These are phyloP conservation scores for Fusarium dimerum DNA, from an alignment of 2,329 filamentous ascomycete genomes.

Conservation along the genomic window DNA sequence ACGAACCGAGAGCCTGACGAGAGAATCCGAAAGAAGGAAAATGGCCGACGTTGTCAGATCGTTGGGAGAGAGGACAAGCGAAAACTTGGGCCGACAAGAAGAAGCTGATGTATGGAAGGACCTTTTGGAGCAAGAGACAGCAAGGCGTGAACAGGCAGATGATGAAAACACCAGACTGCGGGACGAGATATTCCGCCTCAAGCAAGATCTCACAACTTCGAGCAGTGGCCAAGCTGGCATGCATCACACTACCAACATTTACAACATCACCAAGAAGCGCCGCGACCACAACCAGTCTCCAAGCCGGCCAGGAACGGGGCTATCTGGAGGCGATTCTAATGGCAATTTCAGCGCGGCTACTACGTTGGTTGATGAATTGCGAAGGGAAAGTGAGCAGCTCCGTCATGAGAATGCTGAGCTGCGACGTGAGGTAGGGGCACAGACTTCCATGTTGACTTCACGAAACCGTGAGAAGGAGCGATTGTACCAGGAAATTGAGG, in stretches of 20 bases:
- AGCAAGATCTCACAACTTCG: slow-evolving; percentile 54
- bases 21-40: slow-evolving; percentile 83
- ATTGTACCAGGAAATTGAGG: slow-evolving; percentile 95
- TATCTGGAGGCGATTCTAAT: slow-evolving; percentile 54
- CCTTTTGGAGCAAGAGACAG: slow-evolving; percentile 87
- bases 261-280: slow-evolving; percentile 62
- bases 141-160: slow-evolving; percentile 84
- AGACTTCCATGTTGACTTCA: slow-evolving; percentile 96
- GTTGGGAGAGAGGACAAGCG: slow-evolving; percentile 51
- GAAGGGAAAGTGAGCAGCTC: slow-evolving; percentile 70
- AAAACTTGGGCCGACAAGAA: slow-evolving; percentile 55
- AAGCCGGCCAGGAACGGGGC: slow-evolving; percentile 50
- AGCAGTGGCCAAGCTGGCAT: slow-evolving; percentile 39
- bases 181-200: slow-evolving; percentile 78
- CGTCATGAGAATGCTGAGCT: slow-evolving; percentile 92
- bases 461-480: slow-evolving; percentile 93
- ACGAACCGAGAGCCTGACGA: slow-evolving; percentile 72
- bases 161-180: slow-evolving; percentile 83
- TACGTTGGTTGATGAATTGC: slow-evolving; percentile 75
- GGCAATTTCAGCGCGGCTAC: slow-evolving; percentile 59
- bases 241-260: slow-evolving; percentile 66
- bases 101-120: slow-evolving; percentile 92
- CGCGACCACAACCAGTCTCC: slow-evolving; percentile 48
- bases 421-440: slow-evolving; percentile 87
- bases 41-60: slow-evolving; percentile 76